Evolutionary conservation across 2,329 filamentous ascomycete species (phyloP).

Genomic region (Fusarium begoniae): DNA sequence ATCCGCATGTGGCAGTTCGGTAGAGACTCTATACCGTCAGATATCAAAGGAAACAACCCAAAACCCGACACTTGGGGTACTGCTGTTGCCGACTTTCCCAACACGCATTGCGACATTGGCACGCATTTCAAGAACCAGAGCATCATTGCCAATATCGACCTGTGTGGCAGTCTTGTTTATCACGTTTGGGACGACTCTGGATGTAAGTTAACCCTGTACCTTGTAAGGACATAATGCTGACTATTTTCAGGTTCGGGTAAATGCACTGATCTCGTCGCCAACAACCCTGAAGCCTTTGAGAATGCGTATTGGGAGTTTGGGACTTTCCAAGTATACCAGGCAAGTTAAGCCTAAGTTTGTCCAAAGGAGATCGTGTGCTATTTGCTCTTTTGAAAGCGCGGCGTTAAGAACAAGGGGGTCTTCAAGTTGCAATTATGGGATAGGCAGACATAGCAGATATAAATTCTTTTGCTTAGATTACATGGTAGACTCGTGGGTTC

Average conservation of each 20-base stretch:
- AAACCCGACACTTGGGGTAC: slow-evolving; percentile 70
- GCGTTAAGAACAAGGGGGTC: slow-evolving; percentile 27
- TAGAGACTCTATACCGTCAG: slow-evolving; percentile 57
- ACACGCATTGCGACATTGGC: slow-evolving; percentile 67
- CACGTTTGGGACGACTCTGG: slow-evolving; percentile 57
- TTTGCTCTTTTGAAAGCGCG: slow-evolving; percentile 31
- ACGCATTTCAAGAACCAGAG: slow-evolving; percentile 71
- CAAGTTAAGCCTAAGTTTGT: slow-evolving; percentile 26
- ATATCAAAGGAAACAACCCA: slow-evolving; percentile 62
- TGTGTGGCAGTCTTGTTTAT: slow-evolving; percentile 67
- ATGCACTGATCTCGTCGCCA: slow-evolving; percentile 67
- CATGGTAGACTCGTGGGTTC: slow-evolving; percentile 14
- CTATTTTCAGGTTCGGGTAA: slow-evolving; percentile 58
- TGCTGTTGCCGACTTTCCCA: slow-evolving; percentile 72
- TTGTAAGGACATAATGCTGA: not conserved
- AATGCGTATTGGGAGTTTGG: slow-evolving; percentile 74
- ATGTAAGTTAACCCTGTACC: slow-evolving; percentile 45
- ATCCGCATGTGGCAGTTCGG: slow-evolving; percentile 72
- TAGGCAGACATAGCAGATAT: not conserved
- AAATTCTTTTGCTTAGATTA: slow-evolving; percentile 11
- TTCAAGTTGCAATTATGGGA: not conserved
- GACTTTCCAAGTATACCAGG: slow-evolving; percentile 65
- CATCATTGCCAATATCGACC: slow-evolving; percentile 72
- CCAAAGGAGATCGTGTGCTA: not conserved
- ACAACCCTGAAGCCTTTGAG: slow-evolving; percentile 63